Evolutionary conservation across 1,139 yeast species (phyloP).

Genomic region (Taphrina communis): DNA sequence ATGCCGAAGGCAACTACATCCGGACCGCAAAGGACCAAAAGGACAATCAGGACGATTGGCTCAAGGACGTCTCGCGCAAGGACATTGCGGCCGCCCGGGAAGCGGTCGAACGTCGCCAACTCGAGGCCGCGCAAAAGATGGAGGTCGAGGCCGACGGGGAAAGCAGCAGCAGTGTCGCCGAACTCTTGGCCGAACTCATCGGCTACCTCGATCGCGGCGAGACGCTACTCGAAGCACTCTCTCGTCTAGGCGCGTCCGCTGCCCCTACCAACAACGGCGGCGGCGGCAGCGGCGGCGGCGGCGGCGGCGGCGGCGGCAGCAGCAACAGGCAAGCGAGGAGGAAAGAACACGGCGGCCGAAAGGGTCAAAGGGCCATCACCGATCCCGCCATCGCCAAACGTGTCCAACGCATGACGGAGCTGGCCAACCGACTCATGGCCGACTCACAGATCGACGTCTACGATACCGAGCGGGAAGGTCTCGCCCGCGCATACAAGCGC

Average conservation of each 20-base stretch:
- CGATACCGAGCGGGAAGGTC: constrained; percentile 64
- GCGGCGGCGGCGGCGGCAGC: constrained; percentile 10
- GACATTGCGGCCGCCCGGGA: constrained; percentile 55
- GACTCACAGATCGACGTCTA: constrained; percentile 58
- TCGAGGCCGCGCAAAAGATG: constrained; percentile 45
- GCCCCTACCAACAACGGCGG: constrained; percentile 43
- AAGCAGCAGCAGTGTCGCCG: constrained; percentile 37
- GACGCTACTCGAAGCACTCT: constrained; percentile 67
- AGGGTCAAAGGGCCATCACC: constrained; percentile 38
- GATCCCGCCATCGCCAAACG: constrained; percentile 50
- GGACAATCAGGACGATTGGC: constrained; percentile 60
- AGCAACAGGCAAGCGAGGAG: constrained; percentile 46
- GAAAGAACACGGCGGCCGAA: constrained; percentile 45
- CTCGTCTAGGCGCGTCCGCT: constrained; percentile 51
- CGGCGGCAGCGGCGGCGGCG: too few species aligned
- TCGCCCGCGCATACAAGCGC: constrained; percentile 60
- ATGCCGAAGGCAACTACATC: constrained; percentile 67
- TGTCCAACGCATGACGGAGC: constrained; percentile 59
- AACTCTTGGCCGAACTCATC: constrained; percentile 52
- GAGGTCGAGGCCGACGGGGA: constrained; percentile 25
- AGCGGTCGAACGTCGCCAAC: constrained; percentile 44
- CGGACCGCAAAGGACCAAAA: constrained; percentile 55
- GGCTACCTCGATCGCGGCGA: constrained; percentile 64
- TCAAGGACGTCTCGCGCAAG: constrained; percentile 54
- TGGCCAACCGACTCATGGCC: constrained; percentile 58